Evolutionary conservation across 73 alveolate species (phyloP).

Genomic region (Stentor coeruleus): DNA sequence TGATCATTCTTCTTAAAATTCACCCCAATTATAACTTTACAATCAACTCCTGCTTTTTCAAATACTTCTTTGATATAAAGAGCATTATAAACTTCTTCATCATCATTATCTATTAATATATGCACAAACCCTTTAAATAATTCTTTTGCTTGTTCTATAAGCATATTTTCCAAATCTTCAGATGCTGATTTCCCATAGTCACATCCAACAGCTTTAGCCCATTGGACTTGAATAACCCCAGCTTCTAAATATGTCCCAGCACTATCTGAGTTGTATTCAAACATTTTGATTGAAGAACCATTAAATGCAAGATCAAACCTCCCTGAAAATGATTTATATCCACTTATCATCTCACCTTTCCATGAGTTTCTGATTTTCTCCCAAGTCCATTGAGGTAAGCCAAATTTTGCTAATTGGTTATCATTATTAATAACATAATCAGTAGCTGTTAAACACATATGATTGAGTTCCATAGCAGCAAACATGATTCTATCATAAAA

Average conservation of each 20-base stretch:
- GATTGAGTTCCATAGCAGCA: neutral
- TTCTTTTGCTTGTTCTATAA: neutral
- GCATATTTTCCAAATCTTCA: neutral
- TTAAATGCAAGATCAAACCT: neutral
- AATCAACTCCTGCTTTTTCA: slow-evolving; percentile 1
- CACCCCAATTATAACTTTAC: neutral
- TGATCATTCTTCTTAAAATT: too few species aligned
- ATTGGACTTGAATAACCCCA: neutral
- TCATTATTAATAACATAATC: neutral
- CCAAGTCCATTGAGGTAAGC: neutral
- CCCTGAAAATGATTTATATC: neutral
- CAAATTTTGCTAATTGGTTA: neutral
- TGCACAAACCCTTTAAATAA: neutral
- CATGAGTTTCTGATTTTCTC: neutral
- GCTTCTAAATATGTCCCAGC: neutral
- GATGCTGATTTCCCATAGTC: neutral
- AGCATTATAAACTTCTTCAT: neutral
- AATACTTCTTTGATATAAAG: neutral
- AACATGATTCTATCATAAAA: neutral
- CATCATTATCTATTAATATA: neutral
- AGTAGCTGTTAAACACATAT: neutral
- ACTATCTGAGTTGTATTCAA: neutral
- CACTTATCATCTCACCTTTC: neutral
- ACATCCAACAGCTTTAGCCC: slow-evolving; percentile 1
- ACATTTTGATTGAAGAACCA: neutral